These are phyloP conservation scores for Saccharum spontaneum DNA, from an alignment of 176 grass and related monocot species.

Conservation along the genomic window DNA sequence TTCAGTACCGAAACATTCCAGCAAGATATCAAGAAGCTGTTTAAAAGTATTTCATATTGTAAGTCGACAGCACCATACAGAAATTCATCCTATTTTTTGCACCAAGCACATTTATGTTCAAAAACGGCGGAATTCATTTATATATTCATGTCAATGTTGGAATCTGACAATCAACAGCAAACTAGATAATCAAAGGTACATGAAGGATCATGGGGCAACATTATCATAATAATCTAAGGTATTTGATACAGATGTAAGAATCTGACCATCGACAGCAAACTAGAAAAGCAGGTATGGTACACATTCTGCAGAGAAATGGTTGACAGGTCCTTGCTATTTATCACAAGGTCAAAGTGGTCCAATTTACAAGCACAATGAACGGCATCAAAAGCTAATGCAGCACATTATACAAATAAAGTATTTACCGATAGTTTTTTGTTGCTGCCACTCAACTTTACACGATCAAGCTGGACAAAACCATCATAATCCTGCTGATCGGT, in stretches of 20 bases:
- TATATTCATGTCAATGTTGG: background rate
- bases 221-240: conserved; percentile 8
- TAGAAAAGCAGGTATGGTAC: background rate
- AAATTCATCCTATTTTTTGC: conserved; percentile 12
- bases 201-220: background rate
- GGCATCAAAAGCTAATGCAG: conserved; percentile 33
- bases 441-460: conserved; percentile 61
- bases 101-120: background rate
- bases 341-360: background rate
- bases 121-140: background rate
- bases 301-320: background rate
- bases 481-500: conserved; percentile 42
- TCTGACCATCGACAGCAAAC: conserved; percentile 8
- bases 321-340: conserved; percentile 1
- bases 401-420: conserved; percentile 34
- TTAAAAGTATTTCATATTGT: conserved; percentile 6
- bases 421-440: conserved; percentile 71
- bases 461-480: conserved; percentile 71
- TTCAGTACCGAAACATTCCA: background rate
- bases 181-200: conserved; percentile 2
- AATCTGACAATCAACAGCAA: background rate
- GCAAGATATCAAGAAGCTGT: background rate
- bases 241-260: background rate
- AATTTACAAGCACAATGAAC: conserved; percentile 20
- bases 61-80: background rate